Evolutionary conservation across 148 eudicot genomes (phyloP), one percentile per base, ranked within the genome.

Genomic region (Selenicereus undatus): DNA sequence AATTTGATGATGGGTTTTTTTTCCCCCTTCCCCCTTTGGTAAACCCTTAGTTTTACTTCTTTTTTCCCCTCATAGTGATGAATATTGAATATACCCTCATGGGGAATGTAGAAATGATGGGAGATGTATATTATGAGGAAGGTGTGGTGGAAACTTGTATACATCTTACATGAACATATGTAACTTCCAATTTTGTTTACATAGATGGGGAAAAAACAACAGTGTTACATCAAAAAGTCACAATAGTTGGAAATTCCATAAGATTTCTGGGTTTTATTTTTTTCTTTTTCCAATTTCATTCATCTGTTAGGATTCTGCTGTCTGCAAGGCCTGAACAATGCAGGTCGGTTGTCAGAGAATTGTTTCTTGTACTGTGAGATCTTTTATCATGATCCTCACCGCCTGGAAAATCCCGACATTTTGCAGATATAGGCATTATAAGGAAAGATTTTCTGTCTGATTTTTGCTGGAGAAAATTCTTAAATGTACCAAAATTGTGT

Each of bases 91-190:
- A 64, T 76, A 80, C 83, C 83, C 83, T 80, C 26, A 11, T 54
- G n/a, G 80, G 77, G 80, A 52, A 26, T 81, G 81, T 81, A 84
- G 81, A 81, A 73, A 81, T 52, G 39, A 60, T 71, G 74, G 76
- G 78, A 77, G 83, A 78, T 81, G 81, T 84, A 81, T 62, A 84
- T 80, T 84, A 80, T 80, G 83, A 10, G 13, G 14, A 70, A 65
- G 36, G 50, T 36, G 60, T 51, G 75, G 30, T 74, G 36, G 73
- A 80, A 58, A 45, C 54, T 71, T 83, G 82, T 79, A 71, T 83
- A 60, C 85, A 83, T 83, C 82, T 83, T 80, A 80, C 80, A 76
- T 84, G 79, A 76, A 80, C 73, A 83, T 83, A 62, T 80, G 81
- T 72, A 76, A 65, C 81, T 76, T 80, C 78, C 78, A 80, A 35